phyloP scores from a whole-genome alignment of 306 rosid species.

The Abrus pulchellus region DNA sequence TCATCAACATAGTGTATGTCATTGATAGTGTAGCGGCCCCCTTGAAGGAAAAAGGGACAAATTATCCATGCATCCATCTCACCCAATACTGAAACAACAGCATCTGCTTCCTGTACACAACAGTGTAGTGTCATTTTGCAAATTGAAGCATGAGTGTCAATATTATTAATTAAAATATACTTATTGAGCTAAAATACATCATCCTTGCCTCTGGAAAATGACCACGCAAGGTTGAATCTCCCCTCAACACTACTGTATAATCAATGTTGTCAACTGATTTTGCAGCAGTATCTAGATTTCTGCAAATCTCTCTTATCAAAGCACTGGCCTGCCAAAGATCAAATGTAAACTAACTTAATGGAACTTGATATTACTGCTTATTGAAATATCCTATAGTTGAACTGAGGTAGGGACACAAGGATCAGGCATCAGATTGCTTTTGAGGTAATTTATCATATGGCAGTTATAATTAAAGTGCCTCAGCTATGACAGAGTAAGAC shows the following conservation, averaged over 20 bases:
- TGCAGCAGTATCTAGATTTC: conserved; percentile 74
- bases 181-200: conserved; percentile 19
- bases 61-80: conserved; percentile 98
- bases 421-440: conserved; percentile 26
- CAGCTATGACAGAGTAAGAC: conserved; percentile 34
- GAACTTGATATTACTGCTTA: conserved; percentile 15
- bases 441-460: conserved; percentile 17
- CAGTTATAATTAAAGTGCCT: background rate
- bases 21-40: conserved; percentile 89
- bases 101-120: conserved; percentile 87
- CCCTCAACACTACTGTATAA: conserved; percentile 92
- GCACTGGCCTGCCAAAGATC: conserved; percentile 70
- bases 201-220: conserved; percentile 97
- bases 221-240: conserved; percentile 97
- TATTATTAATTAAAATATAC: conserved; percentile 22
- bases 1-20: conserved; percentile 94
- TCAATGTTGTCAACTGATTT: conserved; percentile 68
- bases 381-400: conserved; percentile 40
- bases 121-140: conserved; percentile 35
- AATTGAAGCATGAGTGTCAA: conserved; percentile 45
- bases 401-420: conserved; percentile 21
- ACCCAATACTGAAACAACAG: conserved; percentile 84
- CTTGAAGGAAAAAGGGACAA: conserved; percentile 96
- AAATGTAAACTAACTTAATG: conserved; percentile 41
- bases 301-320: conserved; percentile 83